A percentile compares a stretch with the other conserved stretches of the same genome.
Evolutionary conservation across 169 alveolate genomes (phyloP).

Genomic region (Cryptosporidium ubiquitum): DNA sequence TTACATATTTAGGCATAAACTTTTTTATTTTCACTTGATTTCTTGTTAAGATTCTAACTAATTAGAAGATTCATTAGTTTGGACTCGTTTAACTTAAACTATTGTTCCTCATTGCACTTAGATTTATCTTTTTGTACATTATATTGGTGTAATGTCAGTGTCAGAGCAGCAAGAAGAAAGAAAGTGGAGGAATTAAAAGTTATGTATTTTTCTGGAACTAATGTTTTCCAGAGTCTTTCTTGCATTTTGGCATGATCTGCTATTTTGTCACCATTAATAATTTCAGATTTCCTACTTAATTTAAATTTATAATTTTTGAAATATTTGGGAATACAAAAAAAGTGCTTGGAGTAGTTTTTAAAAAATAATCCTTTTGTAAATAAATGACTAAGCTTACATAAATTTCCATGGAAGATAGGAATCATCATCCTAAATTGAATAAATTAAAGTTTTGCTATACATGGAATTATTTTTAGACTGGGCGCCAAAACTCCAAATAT

Average conservation of each 20-base stretch:
- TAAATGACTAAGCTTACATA: background rate
- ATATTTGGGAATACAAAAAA: background rate
- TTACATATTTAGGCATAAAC: too few species aligned
- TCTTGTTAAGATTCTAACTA: too few species aligned
- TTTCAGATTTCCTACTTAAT: background rate
- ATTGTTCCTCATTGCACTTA: background rate
- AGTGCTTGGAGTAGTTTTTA: background rate
- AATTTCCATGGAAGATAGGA: background rate
- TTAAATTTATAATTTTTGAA: background rate
- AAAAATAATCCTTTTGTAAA: background rate
- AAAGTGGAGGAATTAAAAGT: conserved; percentile 3
- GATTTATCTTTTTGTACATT: background rate
- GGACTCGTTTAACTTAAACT: too few species aligned
- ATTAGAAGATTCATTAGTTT: too few species aligned
- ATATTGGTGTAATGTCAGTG: conserved; percentile 16
- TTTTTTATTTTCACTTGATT: too few species aligned
- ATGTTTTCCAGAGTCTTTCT: conserved; percentile 24
- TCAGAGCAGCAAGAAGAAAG: conserved; percentile 1
- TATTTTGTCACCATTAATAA: conserved; percentile 30
- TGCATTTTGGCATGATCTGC: conserved; percentile 12
- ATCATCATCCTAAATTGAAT: background rate
- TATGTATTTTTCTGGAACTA: conserved; percentile 28
- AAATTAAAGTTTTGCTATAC: background rate
- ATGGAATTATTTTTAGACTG: background rate
- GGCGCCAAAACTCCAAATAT: background rate